Conservation (phyloP, 1,284 basidiomycete species). For the Ustilago shanxiensis region DNA sequence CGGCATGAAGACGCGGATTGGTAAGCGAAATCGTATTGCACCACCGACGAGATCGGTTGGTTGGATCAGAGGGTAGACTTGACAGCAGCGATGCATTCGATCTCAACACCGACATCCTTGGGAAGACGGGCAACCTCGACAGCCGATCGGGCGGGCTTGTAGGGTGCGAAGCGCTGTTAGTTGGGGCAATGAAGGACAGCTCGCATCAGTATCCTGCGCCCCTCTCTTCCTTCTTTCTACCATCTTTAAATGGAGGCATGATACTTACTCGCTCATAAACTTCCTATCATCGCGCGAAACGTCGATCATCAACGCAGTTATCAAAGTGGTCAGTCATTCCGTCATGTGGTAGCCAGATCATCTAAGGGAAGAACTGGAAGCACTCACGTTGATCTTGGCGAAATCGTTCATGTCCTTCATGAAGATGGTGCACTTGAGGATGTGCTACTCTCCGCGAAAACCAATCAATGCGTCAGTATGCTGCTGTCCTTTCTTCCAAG, state of each 20-base stretch:
- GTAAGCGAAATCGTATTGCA: not conserved
- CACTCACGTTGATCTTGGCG: constrained; percentile 78
- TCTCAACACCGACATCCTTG: constrained; percentile 86
- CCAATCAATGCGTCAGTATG: not conserved
- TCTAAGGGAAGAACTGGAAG: not conserved
- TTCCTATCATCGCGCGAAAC: constrained; percentile 13
- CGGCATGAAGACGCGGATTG: not conserved
- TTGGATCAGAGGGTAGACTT: constrained; percentile 46
- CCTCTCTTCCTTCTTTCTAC: not conserved
- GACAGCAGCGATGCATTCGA: constrained; percentile 82
- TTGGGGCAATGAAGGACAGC: not conserved
- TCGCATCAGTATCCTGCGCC: constrained; percentile 7
- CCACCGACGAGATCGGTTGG: not conserved
- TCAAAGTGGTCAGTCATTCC: not conserved
- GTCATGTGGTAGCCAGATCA: not conserved
- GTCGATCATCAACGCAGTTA: no score
- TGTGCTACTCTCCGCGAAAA: constrained; percentile 19
- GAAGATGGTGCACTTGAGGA: constrained; percentile 77
- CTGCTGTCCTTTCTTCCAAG: not conserved
- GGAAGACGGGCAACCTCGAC: constrained; percentile 79
- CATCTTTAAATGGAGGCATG: not conserved
- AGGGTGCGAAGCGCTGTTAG: constrained; percentile 57
- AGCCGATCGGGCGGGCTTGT: constrained; percentile 91
- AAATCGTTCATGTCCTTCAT: constrained; percentile 94
- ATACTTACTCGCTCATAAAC: constrained; percentile 68